These are phyloP conservation scores for Plasmodium chabaudi DNA, from an alignment of 169 alveolate species.

Conservation along the genomic window DNA sequence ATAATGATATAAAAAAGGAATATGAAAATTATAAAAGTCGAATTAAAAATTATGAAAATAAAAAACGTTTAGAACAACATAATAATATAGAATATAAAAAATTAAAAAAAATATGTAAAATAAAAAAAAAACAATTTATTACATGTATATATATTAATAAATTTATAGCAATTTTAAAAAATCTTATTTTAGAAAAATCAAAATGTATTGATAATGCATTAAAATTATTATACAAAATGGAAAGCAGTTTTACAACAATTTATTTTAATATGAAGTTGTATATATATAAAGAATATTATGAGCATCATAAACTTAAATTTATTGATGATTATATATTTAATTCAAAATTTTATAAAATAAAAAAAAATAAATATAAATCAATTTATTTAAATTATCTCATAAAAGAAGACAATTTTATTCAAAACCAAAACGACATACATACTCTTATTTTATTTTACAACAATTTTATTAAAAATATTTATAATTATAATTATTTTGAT, in stretches of 20 bases:
- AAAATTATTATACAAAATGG: slow-evolving; percentile 21
- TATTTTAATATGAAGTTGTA: slow-evolving; percentile 66
- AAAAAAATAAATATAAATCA: slow-evolving; percentile 13
- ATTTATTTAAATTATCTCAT: background rate
- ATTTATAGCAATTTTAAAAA: slow-evolving; percentile 22
- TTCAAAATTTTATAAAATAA: slow-evolving; percentile 29
- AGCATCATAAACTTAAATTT: slow-evolving; percentile 30
- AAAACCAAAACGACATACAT: background rate
- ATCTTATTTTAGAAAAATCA: slow-evolving; percentile 19
- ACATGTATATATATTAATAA: slow-evolving; percentile 13
- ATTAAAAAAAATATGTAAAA: background rate
- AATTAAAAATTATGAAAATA: slow-evolving; percentile 1
- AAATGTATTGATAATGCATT: slow-evolving; percentile 32
- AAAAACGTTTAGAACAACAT: slow-evolving; percentile 10
- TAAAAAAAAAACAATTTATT: slow-evolving; percentile 26
- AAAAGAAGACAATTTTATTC: background rate
- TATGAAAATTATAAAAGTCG: slow-evolving; percentile 7
- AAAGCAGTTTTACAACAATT: slow-evolving; percentile 19
- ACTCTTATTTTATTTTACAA: slow-evolving; percentile 4
- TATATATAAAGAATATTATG: slow-evolving; percentile 60
- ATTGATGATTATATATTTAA: slow-evolving; percentile 57
- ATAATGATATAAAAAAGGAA: slow-evolving; percentile 23
- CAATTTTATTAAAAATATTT: slow-evolving; percentile 4
- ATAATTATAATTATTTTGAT: slow-evolving; percentile 3
- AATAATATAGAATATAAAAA: background rate